A percentile compares a stretch with the other conserved stretches of the same genome.
Evolutionary conservation across 169 alveolate genomes (phyloP).

Genomic region (Cryptosporidium ubiquitum): DNA sequence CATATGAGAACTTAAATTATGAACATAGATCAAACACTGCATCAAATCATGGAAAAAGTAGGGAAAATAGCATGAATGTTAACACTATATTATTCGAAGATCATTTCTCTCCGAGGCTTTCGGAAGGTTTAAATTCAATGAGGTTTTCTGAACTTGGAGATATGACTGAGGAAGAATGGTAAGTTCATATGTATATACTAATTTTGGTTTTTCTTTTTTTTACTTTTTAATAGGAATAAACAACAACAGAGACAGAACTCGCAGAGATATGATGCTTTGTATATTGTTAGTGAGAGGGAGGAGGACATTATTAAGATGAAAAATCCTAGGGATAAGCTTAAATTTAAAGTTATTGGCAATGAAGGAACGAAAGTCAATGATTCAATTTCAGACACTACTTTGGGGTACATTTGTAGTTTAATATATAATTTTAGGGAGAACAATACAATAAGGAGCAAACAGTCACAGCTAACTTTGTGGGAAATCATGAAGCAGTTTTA

Average conservation of each 20-base stretch:
- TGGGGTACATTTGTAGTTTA: slow-evolving; percentile 41
- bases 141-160: slow-evolving; percentile 60
- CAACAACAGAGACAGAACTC: slow-evolving; percentile 62
- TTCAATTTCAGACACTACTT: not conserved
- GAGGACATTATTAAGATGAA: not conserved
- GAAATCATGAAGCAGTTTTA: slow-evolving; percentile 55
- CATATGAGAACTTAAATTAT: slow-evolving; percentile 29
- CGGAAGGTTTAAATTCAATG: slow-evolving; percentile 61
- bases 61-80: slow-evolving; percentile 13
- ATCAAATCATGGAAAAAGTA: not conserved
- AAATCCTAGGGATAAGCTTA: not conserved
- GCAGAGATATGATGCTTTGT: slow-evolving; percentile 29
- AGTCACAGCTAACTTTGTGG: slow-evolving; percentile 63
- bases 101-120: slow-evolving; percentile 47
- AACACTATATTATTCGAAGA: slow-evolving; percentile 12
- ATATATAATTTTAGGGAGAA: slow-evolving; percentile 28
- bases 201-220: not conserved
- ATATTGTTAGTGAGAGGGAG: slow-evolving; percentile 13
- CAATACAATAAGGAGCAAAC: slow-evolving; percentile 45
- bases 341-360: not conserved
- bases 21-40: not conserved
- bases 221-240: slow-evolving; percentile 22
- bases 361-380: not conserved
- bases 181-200: slow-evolving; percentile 1
- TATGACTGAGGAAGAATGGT: slow-evolving; percentile 71